phyloP scores from a whole-genome alignment of 2,329 filamentous ascomycete genomes.

The Monosporascus sp. region DNA sequence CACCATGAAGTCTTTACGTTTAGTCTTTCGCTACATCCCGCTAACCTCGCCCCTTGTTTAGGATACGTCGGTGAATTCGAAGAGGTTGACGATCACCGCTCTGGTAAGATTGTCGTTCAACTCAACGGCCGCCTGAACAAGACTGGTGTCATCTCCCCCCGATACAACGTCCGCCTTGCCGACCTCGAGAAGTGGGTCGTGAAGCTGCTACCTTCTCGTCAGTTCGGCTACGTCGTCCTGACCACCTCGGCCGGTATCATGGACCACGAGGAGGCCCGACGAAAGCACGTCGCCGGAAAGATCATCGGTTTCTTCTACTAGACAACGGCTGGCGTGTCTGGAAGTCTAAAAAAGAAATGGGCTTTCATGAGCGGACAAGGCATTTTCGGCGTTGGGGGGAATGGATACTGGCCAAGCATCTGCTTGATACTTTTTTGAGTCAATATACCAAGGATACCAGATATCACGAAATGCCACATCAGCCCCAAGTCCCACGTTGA shows the following conservation, averaged over 20 bases:
- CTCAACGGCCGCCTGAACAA: constrained; percentile 99
- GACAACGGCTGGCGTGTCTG: constrained; percentile 15
- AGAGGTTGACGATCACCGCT: constrained; percentile 98
- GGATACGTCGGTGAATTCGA: constrained; percentile 99
- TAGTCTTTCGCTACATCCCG: constrained; percentile 83
- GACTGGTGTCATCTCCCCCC: constrained; percentile 97
- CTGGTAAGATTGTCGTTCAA: constrained; percentile 99
- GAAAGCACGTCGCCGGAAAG: constrained; percentile 99
- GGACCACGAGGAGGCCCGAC: constrained; percentile 99
- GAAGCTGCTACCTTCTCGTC: constrained; percentile 97
- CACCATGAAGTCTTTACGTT: constrained; percentile 78
- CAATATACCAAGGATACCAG: constrained; percentile 24
- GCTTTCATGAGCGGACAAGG: constrained; percentile 14
- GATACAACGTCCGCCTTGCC: constrained; percentile 97
- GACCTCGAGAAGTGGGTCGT: constrained; percentile 99
- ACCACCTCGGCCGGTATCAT: constrained; percentile 99
- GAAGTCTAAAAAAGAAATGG: constrained; percentile 3
- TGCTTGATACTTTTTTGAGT: constrained; percentile 15
- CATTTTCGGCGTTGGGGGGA: constrained; percentile 28
- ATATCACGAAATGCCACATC: constrained; percentile 19
- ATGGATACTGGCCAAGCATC: constrained; percentile 20
- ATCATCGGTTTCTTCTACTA: constrained; percentile 99
- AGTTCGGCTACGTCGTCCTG: constrained; percentile 99
- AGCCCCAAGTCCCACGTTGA: constrained; percentile 8
- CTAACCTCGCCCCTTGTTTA: constrained; percentile 50